Conservation (phyloP, 495 filamentous ascomycete species). For the Mytilinidion resinicola region DNA sequence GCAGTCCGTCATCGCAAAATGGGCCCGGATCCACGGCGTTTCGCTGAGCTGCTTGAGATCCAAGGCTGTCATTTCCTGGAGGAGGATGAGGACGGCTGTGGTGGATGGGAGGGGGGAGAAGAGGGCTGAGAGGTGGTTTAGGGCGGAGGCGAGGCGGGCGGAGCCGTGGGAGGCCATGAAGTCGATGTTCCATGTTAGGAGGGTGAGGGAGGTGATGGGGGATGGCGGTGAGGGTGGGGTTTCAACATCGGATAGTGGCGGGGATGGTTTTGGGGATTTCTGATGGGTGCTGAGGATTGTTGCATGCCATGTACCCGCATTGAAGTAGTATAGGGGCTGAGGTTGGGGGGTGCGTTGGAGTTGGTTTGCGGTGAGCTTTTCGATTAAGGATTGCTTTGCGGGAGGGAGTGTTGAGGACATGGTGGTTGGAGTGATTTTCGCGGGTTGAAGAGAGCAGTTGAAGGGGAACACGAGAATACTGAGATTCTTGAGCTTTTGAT, state of each 20-base stretch:
- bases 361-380: conserved; percentile 6
- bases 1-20: conserved; percentile 46
- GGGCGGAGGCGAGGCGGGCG: conserved; percentile 41
- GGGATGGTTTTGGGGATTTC: neutral
- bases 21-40: conserved; percentile 40
- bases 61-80: conserved; percentile 45
- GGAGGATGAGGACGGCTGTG: conserved; percentile 40
- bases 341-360: conserved; percentile 10
- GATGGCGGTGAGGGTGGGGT: neutral
- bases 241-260: neutral
- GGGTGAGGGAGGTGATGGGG: conserved; percentile 2
- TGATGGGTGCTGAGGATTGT: neutral
- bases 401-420: neutral
- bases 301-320: conserved; percentile 13
- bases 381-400: neutral
- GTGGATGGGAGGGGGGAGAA: conserved; percentile 14
- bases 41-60: conserved; percentile 41
- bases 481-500: no score
- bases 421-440: no score
- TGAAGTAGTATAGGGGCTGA: conserved; percentile 25
- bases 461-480: no score
- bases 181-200: conserved; percentile 50
- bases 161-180: conserved; percentile 38
- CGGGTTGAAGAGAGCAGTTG: no score
- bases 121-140: conserved; percentile 37